A percentile compares a stretch with the other conserved stretches of the same genome.
These are phyloP conservation scores for Agapanthus africanus DNA, from an alignment of 106 monocot genomes.

Conservation along the genomic window DNA sequence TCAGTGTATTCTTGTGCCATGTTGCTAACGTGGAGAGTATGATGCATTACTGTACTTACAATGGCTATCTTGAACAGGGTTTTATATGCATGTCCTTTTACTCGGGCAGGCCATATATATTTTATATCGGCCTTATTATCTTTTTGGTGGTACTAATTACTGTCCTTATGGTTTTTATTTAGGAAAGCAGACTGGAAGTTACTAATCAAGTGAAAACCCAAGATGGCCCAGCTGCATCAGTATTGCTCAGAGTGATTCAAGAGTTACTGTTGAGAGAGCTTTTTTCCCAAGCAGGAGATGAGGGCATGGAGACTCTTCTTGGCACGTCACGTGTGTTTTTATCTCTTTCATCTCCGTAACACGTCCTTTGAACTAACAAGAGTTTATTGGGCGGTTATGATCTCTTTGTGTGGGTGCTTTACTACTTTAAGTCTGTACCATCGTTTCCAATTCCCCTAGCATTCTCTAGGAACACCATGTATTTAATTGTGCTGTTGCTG, in stretches of 20 bases:
- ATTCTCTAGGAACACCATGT: not conserved
- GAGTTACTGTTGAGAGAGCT: slow-evolving; percentile 96
- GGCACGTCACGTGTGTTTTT: no score
- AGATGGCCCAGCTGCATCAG: slow-evolving; percentile 44
- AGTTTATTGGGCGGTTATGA: not conserved
- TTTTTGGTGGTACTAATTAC: slow-evolving; percentile 3
- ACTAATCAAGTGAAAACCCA: slow-evolving; percentile 40
- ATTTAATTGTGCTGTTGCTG: no score
- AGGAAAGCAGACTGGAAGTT: slow-evolving; percentile 79
- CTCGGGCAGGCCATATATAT: not conserved
- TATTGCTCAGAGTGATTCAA: slow-evolving; percentile 54
- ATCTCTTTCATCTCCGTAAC: not conserved
- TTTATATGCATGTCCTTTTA: not conserved
- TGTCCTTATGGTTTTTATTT: slow-evolving; percentile 1
- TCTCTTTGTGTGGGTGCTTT: not conserved
- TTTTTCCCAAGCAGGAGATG: slow-evolving; percentile 93
- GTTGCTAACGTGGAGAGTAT: not conserved
- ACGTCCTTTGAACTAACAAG: not conserved
- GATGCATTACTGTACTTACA: not conserved
- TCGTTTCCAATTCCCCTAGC: not conserved
- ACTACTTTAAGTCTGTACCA: no score
- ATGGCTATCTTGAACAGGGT: not conserved
- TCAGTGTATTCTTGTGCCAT: not conserved
- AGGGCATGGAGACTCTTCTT: slow-evolving; percentile 99
- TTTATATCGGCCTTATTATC: not conserved